Percentiles rank a stretch among this genome's conserved stretches.
Evolutionary conservation across 805 yeast species (phyloP).

Genomic region (Tetrapisispora taiwanensis): DNA sequence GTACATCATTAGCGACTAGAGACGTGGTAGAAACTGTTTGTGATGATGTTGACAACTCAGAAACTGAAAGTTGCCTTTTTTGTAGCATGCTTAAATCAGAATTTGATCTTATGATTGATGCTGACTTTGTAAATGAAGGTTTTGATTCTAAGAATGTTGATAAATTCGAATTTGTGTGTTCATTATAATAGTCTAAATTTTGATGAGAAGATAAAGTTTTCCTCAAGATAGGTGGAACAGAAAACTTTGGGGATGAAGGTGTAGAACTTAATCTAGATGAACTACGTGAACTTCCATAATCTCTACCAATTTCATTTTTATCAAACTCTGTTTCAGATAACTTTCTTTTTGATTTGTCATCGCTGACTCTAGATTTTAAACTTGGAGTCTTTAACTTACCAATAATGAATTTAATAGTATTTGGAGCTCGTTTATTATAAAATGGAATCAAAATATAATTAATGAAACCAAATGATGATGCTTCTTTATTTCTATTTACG

Average conservation of each 20-base stretch:
- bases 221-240: slow-evolving; percentile 1
- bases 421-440: slow-evolving; percentile 40
- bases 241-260: slow-evolving; percentile 8
- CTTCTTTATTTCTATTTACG: slow-evolving; percentile 26
- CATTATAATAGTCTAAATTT: slow-evolving; percentile 5
- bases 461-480: slow-evolving; percentile 38
- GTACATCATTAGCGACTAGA: not conserved
- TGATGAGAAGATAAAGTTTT: not conserved
- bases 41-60: slow-evolving; percentile 8
- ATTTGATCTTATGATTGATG: slow-evolving; percentile 17
- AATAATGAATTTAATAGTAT: slow-evolving; percentile 36
- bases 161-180: slow-evolving; percentile 19
- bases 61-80: slow-evolving; percentile 22
- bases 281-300: not conserved
- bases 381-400: slow-evolving; percentile 41
- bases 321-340: not conserved
- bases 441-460: slow-evolving; percentile 46
- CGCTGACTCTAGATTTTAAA: slow-evolving; percentile 19
- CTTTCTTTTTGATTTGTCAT: slow-evolving; percentile 1
- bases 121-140: slow-evolving; percentile 8
- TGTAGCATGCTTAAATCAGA: slow-evolving; percentile 26
- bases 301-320: not conserved
- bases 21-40: slow-evolving; percentile 1
- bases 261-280: slow-evolving; percentile 8
- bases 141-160: slow-evolving; percentile 19